These are phyloP conservation scores for Gillenia trifoliata DNA, from an alignment of 306 rosid genomes.

Conservation along the genomic window DNA sequence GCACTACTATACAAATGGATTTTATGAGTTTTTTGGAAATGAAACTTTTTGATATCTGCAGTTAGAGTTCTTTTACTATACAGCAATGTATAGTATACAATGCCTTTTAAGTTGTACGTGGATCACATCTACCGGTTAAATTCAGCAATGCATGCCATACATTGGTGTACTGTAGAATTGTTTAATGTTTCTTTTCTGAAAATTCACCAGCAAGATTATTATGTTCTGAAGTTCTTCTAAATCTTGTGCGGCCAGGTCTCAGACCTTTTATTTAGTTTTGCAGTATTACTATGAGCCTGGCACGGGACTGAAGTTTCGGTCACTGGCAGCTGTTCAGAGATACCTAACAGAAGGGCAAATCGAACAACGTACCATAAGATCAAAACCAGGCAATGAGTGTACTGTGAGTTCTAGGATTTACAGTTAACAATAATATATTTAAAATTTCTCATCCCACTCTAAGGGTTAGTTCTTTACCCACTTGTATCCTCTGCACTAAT, in stretches of 20 bases:
- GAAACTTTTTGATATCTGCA: neutral
- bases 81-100: no score
- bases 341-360: slow-evolving; percentile 30
- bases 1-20: neutral
- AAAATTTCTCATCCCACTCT: neutral
- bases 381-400: slow-evolving; percentile 14
- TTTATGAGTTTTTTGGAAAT: neutral
- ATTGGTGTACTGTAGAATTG: no score
- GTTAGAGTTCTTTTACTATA: no score
- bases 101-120: no score
- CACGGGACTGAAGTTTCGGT: slow-evolving; percentile 51
- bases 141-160: no score
- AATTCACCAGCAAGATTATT: neutral
- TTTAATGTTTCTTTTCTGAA: neutral
- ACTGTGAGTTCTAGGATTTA: slow-evolving; percentile 34
- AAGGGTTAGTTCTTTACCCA: neutral
- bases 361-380: neutral
- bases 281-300: slow-evolving; percentile 61
- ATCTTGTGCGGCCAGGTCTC: neutral
- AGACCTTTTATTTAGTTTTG: neutral
- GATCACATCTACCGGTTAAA: no score
- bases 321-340: slow-evolving; percentile 49
- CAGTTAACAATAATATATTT: neutral
- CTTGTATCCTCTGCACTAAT: neutral
- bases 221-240: neutral